A percentile compares a stretch with the other conserved stretches of the same genome.
phyloP scores from a whole-genome alignment of 2,329 filamentous ascomycete genomes.

The Penicillium sp. region DNA sequence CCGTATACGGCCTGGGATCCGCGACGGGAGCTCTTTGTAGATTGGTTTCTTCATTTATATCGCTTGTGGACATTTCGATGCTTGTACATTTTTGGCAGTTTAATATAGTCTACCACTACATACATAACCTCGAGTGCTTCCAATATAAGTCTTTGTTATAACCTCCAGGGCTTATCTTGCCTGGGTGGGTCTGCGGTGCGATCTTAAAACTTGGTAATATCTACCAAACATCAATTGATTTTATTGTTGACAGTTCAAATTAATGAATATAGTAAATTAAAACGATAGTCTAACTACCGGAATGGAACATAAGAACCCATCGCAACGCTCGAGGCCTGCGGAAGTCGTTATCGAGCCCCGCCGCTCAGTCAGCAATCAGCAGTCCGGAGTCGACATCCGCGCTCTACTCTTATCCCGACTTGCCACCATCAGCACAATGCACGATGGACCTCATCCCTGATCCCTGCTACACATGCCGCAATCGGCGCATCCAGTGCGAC shows the following conservation, averaged over 20 bases:
- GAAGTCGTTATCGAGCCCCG: background rate
- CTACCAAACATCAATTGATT: no score
- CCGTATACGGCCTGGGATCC: background rate
- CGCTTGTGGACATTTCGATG: background rate
- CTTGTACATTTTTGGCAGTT: background rate
- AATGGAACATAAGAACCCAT: no score
- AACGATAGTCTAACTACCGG: no score
- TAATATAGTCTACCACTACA: background rate
- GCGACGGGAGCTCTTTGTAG: background rate
- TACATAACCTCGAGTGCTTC: background rate
- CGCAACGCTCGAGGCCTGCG: no score
- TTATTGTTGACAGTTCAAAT: no score
- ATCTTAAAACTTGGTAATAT: no score
- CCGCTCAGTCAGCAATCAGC: constrained; percentile 3
- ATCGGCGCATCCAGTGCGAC: constrained; percentile 35
- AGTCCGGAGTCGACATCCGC: background rate
- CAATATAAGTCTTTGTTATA: no score
- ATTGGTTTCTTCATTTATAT: background rate
- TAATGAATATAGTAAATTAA: no score
- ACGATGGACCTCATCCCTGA: background rate
- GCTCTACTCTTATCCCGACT: background rate
- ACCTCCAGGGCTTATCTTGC: no score
- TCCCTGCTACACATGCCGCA: constrained; percentile 36
- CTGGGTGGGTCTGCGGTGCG: no score
- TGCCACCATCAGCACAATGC: constrained; percentile 1